Evolutionary conservation across 768 basidiomycete species (phyloP), one percentile per base, ranked within the genome.

Genomic region (Solioccasus polychromus): DNA sequence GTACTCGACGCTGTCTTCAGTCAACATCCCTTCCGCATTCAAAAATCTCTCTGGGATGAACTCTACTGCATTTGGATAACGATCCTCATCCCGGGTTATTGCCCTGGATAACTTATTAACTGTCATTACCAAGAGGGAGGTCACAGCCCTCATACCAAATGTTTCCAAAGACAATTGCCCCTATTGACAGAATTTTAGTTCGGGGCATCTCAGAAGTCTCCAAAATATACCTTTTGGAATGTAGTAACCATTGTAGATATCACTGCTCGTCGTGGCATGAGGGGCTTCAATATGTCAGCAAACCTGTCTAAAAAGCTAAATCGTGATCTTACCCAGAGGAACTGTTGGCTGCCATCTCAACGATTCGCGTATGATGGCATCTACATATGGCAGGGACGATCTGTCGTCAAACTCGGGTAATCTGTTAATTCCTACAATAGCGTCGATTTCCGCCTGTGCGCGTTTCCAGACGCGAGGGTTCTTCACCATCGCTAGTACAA

Each of bases 161-260:
- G 3, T 58, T 58, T 22, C 17, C 47, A 28, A 58, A 36, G 26
- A 54, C 22, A 4, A 29, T 45, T 4, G 55, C 26, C 3, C 48
- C 56, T 53, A 34, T 47, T 4, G 5, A 12, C 8, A 19, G 2
- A 23, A 11, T 8, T 8, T 17, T 18, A 18, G 17, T 2, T 14
- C 5, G 14, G 17, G 22, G 12, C 38, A 24, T 36, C 22, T 11
- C n/a, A 25, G 3, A 11, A 12, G 19, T 30, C 11, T 26, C 11
- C 15, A 12, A 11, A 25, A 20, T 0, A 74, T 63, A 35, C 67
- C 67, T 15, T 57, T 59, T 7, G 67, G 67, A 23, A 67, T 59
- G 36, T 58, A 49, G 34, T 58, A 54, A 10, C 61, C 59, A 4
- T 58, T 52, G 42, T 60, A 59, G 10, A 55, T 34, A 36, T 68